These are phyloP conservation scores for Nasturtium officinale DNA, from an alignment of 345 rosid species.

Conservation along the genomic window DNA sequence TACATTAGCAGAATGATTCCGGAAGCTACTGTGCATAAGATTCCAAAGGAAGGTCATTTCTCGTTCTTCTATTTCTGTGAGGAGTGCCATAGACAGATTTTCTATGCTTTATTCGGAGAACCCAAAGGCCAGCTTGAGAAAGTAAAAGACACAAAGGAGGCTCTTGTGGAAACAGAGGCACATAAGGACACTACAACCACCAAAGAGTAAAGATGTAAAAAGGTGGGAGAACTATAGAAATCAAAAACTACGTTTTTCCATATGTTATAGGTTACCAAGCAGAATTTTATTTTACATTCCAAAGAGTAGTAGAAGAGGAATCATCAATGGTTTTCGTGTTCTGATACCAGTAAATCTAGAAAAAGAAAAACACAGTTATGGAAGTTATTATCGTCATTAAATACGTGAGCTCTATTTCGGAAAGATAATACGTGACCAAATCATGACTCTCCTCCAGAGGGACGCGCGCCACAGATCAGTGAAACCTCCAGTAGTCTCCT, in stretches of 20 bases:
- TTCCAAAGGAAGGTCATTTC: constrained; percentile 81
- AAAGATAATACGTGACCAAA: too few relatives aligned
- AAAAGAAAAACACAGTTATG: background rate
- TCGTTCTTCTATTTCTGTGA: constrained; percentile 78
- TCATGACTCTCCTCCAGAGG: too few relatives aligned
- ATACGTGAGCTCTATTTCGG: background rate
- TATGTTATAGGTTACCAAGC: background rate
- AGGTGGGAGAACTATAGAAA: constrained; percentile 25
- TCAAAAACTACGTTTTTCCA: constrained; percentile 4
- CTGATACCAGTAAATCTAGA: background rate
- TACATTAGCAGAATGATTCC: constrained; percentile 76
- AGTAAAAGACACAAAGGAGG: constrained; percentile 20
- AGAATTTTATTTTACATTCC: constrained; percentile 14
- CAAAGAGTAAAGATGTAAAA: constrained; percentile 25
- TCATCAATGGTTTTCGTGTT: background rate
- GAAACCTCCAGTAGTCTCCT: too few relatives aligned
- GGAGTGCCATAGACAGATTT: constrained; percentile 76
- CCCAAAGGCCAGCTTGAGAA: constrained; percentile 65
- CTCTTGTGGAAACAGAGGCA: constrained; percentile 23
- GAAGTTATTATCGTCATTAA: background rate
- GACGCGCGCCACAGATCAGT: too few relatives aligned
- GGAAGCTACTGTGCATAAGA: constrained; percentile 60
- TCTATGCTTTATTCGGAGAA: constrained; percentile 69
- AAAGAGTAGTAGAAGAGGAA: background rate
- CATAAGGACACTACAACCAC: constrained; percentile 19